Evolutionary conservation across 148 eudicot species (phyloP), one percentile per base, ranked within the genome.

Genomic region (Limonium bicolor): DNA sequence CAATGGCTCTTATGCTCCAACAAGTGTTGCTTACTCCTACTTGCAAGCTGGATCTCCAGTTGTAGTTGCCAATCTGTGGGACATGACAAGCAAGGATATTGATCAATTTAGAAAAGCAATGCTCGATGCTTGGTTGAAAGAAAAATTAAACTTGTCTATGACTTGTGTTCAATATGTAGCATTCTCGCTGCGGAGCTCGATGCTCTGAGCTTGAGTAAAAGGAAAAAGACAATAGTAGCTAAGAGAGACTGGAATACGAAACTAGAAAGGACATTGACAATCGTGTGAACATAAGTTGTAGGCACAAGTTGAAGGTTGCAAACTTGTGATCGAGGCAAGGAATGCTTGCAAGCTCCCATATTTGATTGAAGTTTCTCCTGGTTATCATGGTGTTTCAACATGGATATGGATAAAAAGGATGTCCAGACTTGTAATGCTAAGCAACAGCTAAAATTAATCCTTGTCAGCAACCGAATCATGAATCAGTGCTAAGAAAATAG

Each of bases 371-470:
- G 96, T 88, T 22, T 60, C 94, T n/a, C 96, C 96, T 1, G 85
- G 82, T 32, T 86, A 94, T 66, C 82, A 86, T 57, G 96, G 96
- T 27, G 86, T 86, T 9, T 93, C 96, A 3, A 86, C 96, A 0
- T 78, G 82, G 14, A 78, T 86, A 30, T 52, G 57, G n/a, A n/a
- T n/a, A 75, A 55, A 34, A 86, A 76, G 56, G 64, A 56, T 54
- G 63, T 61, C 35, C 23, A 51, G 33, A n/a, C n/a, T n/a, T n/a
- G n/a, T n/a, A n/a, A n/a, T n/a, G n/a, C n/a, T n/a, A n/a, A n/a
- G n/a, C n/a, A n/a, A n/a, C n/a, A n/a, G n/a, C n/a, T n/a, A n/a
- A n/a, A n/a, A n/a, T n/a, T n/a, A n/a, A n/a, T n/a, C n/a, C n/a
- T n/a, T n/a, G n/a, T n/a, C n/a, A n/a, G n/a, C n/a, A n/a, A n/a